These are phyloP conservation scores for Flagelloscypha sp. DNA, from an alignment of 768 basidiomycete species.

Conservation along the genomic window DNA sequence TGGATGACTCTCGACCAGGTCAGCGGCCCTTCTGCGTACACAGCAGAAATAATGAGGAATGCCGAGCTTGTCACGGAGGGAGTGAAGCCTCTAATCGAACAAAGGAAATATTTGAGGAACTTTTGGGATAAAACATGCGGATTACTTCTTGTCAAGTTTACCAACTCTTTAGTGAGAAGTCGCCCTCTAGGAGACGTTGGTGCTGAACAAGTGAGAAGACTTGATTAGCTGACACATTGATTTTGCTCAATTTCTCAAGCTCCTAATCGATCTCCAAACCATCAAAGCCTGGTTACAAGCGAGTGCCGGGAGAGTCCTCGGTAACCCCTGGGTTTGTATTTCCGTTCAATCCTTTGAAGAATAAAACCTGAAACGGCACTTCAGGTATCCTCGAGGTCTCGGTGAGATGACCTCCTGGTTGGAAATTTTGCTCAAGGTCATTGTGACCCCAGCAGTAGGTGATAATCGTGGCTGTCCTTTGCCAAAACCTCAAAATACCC, in stretches of 20 bases:
- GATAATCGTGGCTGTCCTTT: not conserved
- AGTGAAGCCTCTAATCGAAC: constrained; percentile 77
- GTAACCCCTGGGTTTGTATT: constrained; percentile 42
- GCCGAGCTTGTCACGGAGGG: constrained; percentile 70
- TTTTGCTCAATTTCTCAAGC: constrained; percentile 29
- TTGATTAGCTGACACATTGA: constrained; percentile 1
- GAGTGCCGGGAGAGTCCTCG: constrained; percentile 70
- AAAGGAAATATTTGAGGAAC: constrained; percentile 91
- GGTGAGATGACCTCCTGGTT: constrained; percentile 73
- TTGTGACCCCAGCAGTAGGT: constrained; percentile 84
- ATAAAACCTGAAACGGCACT: constrained; percentile 9
- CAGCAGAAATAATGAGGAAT: constrained; percentile 65
- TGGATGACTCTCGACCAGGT: constrained; percentile 82
- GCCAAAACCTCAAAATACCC: constrained; percentile 1
- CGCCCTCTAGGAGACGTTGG: constrained; percentile 88
- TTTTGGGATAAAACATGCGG: constrained; percentile 90
- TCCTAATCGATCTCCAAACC: constrained; percentile 85
- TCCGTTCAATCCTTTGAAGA: constrained; percentile 1
- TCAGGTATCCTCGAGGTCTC: constrained; percentile 76
- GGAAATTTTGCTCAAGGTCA: constrained; percentile 91
- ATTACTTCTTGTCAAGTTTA: constrained; percentile 84
- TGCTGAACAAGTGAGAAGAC: constrained; percentile 72
- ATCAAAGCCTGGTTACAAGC: constrained; percentile 76
- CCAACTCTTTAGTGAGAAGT: constrained; percentile 81
- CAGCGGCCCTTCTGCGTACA: constrained; percentile 77